Conservation (phyloP, 2,329 filamentous ascomycete species). For the Pseudogymnoascus sp. region DNA sequence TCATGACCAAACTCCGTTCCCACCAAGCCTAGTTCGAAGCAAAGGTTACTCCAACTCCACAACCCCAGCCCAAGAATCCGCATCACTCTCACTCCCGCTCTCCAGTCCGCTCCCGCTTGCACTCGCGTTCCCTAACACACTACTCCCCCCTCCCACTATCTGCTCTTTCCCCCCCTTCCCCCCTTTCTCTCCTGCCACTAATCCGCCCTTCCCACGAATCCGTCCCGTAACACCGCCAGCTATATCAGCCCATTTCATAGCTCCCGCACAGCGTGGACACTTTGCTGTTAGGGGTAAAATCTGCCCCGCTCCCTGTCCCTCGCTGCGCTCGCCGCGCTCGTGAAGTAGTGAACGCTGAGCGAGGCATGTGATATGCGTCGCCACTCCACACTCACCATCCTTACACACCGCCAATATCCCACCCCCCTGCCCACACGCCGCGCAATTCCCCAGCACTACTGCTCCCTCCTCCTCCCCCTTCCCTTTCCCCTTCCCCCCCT, state of each 20-base stretch:
- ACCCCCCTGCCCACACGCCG: constrained; percentile 30
- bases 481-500: background rate
- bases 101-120: background rate
- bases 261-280: constrained; percentile 63
- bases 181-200: no score
- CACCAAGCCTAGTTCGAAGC: background rate
- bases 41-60: background rate
- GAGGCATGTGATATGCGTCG: constrained; percentile 56
- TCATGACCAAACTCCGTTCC: background rate
- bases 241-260: constrained; percentile 65
- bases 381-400: constrained; percentile 45
- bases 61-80: background rate
- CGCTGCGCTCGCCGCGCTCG: constrained; percentile 25
- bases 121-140: background rate
- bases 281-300: constrained; percentile 61
- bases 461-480: background rate
- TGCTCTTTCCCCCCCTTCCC: constrained; percentile 23
- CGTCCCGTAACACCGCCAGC: constrained; percentile 77
- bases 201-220: constrained; percentile 49
- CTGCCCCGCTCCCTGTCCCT: constrained; percentile 26
- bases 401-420: constrained; percentile 54
- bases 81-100: background rate
- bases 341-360: constrained; percentile 46
- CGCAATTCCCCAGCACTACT: background rate
- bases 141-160: constrained; percentile 45